These are phyloP conservation scores for Camelina neglecta DNA, from an alignment of 345 rosid species.

Conservation along the genomic window DNA sequence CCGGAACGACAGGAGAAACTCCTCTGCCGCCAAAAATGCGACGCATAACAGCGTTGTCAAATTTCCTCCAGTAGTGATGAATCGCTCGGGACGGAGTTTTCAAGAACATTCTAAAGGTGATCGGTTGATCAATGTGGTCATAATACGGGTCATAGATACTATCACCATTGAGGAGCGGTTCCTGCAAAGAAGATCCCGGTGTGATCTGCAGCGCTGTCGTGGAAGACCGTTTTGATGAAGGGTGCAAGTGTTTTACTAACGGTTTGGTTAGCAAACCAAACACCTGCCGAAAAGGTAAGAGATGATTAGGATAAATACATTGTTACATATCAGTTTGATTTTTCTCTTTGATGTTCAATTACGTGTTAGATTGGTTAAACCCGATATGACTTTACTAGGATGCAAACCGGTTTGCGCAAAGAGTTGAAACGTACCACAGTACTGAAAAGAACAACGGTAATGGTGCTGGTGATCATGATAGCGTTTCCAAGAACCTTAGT, in stretches of 20 bases:
- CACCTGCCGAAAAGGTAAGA: slow-evolving; percentile 53
- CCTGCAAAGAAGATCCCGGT: slow-evolving; percentile 56
- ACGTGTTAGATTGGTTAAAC: not conserved
- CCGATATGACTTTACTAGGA: not conserved
- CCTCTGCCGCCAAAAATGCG: slow-evolving; percentile 93
- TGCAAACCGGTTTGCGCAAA: not conserved
- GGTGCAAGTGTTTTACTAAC: slow-evolving; percentile 73
- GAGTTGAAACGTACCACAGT: slow-evolving; percentile 66
- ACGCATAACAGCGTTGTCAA: slow-evolving; percentile 86
- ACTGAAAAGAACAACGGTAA: slow-evolving; percentile 92
- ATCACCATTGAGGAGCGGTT: slow-evolving; percentile 57
- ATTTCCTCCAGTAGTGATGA: slow-evolving; percentile 83
- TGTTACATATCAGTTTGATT: not conserved
- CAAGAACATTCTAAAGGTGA: slow-evolving; percentile 60
- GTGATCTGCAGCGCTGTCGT: slow-evolving; percentile 59
- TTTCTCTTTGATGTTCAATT: not conserved
- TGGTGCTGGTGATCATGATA: slow-evolving; percentile 94
- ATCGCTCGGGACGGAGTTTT: slow-evolving; percentile 72
- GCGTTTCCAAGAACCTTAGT: slow-evolving; percentile 70
- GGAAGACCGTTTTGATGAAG: slow-evolving; percentile 52
- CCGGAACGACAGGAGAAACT: slow-evolving; percentile 62
- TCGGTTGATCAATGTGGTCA: slow-evolving; percentile 40
- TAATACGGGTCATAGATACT: slow-evolving; percentile 42
- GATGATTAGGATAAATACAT: not conserved
- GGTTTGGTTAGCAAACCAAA: slow-evolving; percentile 91